Conservation (phyloP, 352 stramenopile species). For the Globisporangium recalcitrans region DNA sequence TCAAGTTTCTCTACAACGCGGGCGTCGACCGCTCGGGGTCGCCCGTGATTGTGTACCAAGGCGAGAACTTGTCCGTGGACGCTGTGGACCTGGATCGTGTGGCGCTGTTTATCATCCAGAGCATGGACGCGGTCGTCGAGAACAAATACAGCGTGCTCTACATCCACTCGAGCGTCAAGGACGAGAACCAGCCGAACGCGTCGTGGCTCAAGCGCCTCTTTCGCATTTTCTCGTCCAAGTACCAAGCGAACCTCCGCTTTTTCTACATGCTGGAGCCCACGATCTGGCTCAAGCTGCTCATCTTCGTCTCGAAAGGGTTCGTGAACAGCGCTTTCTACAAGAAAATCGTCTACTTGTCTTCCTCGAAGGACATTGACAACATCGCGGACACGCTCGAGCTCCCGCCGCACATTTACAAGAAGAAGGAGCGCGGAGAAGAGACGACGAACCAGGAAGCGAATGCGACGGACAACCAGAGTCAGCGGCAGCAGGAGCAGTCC, state of each 20-base stretch:
- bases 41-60: slow-evolving; percentile 70
- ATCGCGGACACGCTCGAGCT: slow-evolving; percentile 44
- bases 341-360: slow-evolving; percentile 71
- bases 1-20: slow-evolving; percentile 61
- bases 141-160: slow-evolving; percentile 67
- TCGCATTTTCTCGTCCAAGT: slow-evolving; percentile 48
- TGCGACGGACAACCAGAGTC: neutral
- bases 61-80: slow-evolving; percentile 36
- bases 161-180: slow-evolving; percentile 39
- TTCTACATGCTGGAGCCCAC: slow-evolving; percentile 79
- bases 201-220: slow-evolving; percentile 72
- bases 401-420: slow-evolving; percentile 36
- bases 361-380: slow-evolving; percentile 40
- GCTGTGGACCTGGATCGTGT: slow-evolving; percentile 62
- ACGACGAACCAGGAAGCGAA: neutral
- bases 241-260: slow-evolving; percentile 55
- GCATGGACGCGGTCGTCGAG: slow-evolving; percentile 55
- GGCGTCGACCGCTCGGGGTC: slow-evolving; percentile 62
- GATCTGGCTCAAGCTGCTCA: slow-evolving; percentile 65
- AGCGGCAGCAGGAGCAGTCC: neutral
- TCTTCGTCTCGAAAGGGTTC: slow-evolving; percentile 67
- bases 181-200: slow-evolving; percentile 49
- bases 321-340: slow-evolving; percentile 58
- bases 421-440: neutral
- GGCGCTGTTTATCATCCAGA: slow-evolving; percentile 64